Conservation (phyloP, 2,329 filamentous ascomycete genomes). For the Hymenoscyphus linearis region DNA sequence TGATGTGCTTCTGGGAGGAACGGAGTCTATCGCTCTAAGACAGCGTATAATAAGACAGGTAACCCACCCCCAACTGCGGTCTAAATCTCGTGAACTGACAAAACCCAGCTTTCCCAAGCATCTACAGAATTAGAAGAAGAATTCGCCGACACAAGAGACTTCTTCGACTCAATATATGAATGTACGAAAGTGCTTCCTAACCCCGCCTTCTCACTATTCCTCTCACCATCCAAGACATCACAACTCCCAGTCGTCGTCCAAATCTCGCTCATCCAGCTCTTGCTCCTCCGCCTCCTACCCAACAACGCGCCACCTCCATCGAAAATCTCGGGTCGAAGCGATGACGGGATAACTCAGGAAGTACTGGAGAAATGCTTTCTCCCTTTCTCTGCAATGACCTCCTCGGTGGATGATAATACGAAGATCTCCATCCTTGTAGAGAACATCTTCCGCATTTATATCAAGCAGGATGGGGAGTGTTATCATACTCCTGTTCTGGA, state of each 20-base stretch:
- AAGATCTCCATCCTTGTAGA: slow-evolving; percentile 53
- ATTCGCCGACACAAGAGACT: slow-evolving; percentile 39
- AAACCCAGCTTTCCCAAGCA: slow-evolving; percentile 24
- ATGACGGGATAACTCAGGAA: slow-evolving; percentile 41
- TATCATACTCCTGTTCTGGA: slow-evolving; percentile 32
- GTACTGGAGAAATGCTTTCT: slow-evolving; percentile 49
- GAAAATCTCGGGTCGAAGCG: slow-evolving; percentile 25
- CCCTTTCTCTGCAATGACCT: slow-evolving; percentile 45
- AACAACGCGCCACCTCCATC: slow-evolving; percentile 35
- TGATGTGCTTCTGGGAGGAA: slow-evolving; percentile 25
- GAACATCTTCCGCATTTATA: slow-evolving; percentile 43
- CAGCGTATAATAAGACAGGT: slow-evolving; percentile 29
- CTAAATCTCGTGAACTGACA: slow-evolving; percentile 5
- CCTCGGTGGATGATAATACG: slow-evolving; percentile 47
- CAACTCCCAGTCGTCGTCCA: slow-evolving; percentile 35
- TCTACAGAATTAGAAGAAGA: slow-evolving; percentile 41
- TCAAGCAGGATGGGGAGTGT: slow-evolving; percentile 32
- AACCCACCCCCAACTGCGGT: slow-evolving; percentile 6
- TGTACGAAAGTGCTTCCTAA: slow-evolving; percentile 35
- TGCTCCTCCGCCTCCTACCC: slow-evolving; percentile 44
- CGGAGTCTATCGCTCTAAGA: slow-evolving; percentile 28
- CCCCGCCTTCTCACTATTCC: slow-evolving; percentile 36
- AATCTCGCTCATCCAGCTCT: slow-evolving; percentile 46
- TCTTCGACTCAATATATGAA: slow-evolving; percentile 44
- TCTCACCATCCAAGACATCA: slow-evolving; percentile 35